Evolutionary conservation across 2,329 filamentous ascomycete genomes (phyloP), one percentile per base, ranked within the genome.

Genomic region (Fusarium algeriense): DNA sequence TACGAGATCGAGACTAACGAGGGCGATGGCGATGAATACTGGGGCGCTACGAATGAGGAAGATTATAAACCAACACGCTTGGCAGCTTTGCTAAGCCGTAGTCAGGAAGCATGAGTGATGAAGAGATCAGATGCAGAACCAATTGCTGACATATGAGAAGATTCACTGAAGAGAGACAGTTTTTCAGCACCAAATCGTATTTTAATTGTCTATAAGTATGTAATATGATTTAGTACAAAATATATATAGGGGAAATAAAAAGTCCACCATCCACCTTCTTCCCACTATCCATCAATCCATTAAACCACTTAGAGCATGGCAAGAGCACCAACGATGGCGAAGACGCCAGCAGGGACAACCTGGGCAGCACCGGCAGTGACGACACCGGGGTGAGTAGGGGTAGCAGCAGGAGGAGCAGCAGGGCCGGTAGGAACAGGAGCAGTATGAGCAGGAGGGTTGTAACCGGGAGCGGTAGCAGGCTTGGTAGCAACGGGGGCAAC

Each of bases 291-390:
- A 53, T 53, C 26, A 28, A 35, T 28, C 30, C 53, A 7, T 14
- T 1, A 12, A 35, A 30, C 26, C 43, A 41, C 50, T 67, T 78
- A 78, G 37, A 78, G 63, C 37, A 78, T 61, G 41, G 72, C 74
- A 44, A 76, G 26, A 26, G 71, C 71, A 50, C 75, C 76, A n/a
- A 77, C 64, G 30, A 76, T 69, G 23, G 77, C 54, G 11, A 77
- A 40, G 34, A 76, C 57, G 49, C 75, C 63, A 34, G 61, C 70
- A 34, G 77, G 75, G 43, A 58, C 54, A 26, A 76, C 41, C 49
- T 60, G 63, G 7, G 71, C 73, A 23, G 75, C 74, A 32, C 59
- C 77, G 23, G 66, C 67, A 41, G 66, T 67, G 34, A 74, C 60
- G 28, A 64, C 46, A 26, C 64, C 43, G 11, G 64, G 34, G 9